These are phyloP conservation scores for Colletotrichum echinochloae DNA, from an alignment of 2,329 filamentous ascomycete genomes.

Conservation along the genomic window DNA sequence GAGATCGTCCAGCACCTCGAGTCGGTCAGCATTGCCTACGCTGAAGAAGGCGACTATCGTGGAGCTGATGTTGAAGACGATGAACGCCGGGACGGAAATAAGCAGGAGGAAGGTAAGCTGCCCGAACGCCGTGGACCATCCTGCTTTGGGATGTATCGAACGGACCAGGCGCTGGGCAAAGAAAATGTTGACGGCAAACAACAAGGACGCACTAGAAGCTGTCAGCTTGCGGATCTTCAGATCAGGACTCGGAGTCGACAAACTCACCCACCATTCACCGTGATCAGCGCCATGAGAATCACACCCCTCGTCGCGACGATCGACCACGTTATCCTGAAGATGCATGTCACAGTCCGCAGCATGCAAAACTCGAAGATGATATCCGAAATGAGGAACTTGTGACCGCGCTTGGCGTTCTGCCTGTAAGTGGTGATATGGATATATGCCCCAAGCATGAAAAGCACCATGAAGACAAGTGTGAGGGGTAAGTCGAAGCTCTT, in stretches of 20 bases:
- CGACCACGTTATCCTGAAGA: constrained; percentile 53
- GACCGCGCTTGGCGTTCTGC: constrained; percentile 48
- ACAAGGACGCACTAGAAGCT: constrained; percentile 46
- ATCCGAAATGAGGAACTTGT: constrained; percentile 54
- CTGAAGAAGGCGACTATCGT: constrained; percentile 46
- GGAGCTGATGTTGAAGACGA: constrained; percentile 49
- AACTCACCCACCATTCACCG: constrained; percentile 51
- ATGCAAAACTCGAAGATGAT: constrained; percentile 54
- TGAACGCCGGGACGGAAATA: constrained; percentile 46
- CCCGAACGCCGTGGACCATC: constrained; percentile 50
- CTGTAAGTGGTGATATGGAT: constrained; percentile 45
- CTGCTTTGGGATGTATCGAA: constrained; percentile 51
- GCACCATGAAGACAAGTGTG: constrained; percentile 44
- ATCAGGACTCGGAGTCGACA: neutral
- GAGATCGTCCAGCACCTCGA: constrained; percentile 32
- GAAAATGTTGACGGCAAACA: constrained; percentile 54
- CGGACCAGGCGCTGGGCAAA: constrained; percentile 55
- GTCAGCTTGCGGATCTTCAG: neutral
- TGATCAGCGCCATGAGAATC: constrained; percentile 50
- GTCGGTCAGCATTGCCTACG: constrained; percentile 38
- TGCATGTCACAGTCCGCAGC: constrained; percentile 49
- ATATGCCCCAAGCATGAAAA: constrained; percentile 44
- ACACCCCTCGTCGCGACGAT: constrained; percentile 45
- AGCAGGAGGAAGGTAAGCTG: constrained; percentile 43
- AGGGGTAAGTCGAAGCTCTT: constrained; percentile 43